Evolutionary conservation across 768 basidiomycete genomes (phyloP).

Genomic region (Pleurotus eryngii): DNA sequence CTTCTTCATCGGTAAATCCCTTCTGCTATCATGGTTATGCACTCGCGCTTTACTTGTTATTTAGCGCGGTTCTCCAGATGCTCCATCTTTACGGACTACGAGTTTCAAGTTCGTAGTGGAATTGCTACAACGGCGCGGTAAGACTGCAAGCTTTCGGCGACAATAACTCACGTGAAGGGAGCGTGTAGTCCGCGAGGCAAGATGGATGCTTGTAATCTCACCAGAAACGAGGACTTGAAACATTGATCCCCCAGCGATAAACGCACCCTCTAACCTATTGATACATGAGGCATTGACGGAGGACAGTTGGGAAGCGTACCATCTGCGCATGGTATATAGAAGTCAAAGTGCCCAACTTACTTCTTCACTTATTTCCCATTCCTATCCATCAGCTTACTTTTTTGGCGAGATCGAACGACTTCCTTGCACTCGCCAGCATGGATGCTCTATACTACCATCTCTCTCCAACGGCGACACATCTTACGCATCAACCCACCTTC

Average conservation of each 20-base stretch:
- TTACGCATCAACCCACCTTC: neutral
- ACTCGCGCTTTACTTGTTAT: no score
- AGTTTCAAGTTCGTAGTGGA: no score
- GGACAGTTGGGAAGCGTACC: no score
- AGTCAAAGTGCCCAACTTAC: neutral
- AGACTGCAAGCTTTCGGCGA: neutral
- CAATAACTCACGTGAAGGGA: conserved; percentile 3
- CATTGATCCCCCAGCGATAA: conserved; percentile 5
- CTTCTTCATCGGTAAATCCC: no score
- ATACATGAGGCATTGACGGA: conserved; percentile 4
- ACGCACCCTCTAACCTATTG: neutral
- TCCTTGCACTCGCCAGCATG: neutral
- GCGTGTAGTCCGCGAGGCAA: conserved; percentile 3
- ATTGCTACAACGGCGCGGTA: no score
- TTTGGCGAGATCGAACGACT: neutral
- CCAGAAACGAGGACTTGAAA: conserved; percentile 7
- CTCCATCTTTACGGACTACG: no score
- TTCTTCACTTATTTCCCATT: neutral
- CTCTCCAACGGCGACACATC: neutral
- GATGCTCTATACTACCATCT: neutral
- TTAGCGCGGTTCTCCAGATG: no score
- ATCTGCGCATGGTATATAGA: conserved; percentile 1
- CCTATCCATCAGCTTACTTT: neutral
- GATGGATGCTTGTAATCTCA: neutral
- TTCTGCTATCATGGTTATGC: no score